These are phyloP conservation scores for Castanea sativa DNA, from an alignment of 306 rosid genomes.

Conservation along the genomic window DNA sequence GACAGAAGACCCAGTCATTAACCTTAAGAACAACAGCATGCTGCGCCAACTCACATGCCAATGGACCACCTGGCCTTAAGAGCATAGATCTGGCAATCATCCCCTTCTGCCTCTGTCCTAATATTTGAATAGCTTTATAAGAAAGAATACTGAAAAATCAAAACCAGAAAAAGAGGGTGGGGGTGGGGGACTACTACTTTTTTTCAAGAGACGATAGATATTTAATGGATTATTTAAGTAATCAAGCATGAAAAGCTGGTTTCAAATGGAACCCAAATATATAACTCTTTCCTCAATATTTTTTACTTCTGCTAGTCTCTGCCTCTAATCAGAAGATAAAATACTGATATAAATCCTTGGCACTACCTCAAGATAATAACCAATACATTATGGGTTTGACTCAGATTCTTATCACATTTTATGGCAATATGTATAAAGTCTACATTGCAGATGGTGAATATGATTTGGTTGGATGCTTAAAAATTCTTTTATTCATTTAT, in stretches of 20 bases:
- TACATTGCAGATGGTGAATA: too few relatives aligned
- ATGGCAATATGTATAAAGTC: background rate
- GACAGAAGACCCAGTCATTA: slow-evolving; percentile 97
- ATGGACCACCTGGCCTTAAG: slow-evolving; percentile 76
- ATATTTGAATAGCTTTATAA: slow-evolving; percentile 47
- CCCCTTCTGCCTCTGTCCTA: slow-evolving; percentile 97
- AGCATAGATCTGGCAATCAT: slow-evolving; percentile 82
- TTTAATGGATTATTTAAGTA: background rate
- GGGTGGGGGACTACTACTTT: background rate
- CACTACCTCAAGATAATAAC: background rate
- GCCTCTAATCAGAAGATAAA: slow-evolving; percentile 6
- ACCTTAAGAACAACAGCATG: slow-evolving; percentile 84
- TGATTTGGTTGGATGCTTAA: too few relatives aligned
- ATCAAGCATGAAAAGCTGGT: slow-evolving; percentile 5
- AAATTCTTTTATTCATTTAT: background rate
- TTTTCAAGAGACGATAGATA: background rate
- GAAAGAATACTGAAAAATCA: slow-evolving; percentile 20
- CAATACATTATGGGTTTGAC: background rate
- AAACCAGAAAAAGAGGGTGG: background rate
- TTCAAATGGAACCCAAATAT: background rate
- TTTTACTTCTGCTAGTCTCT: background rate
- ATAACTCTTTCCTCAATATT: background rate
- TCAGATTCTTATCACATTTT: background rate
- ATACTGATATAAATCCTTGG: background rate
- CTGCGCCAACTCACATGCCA: slow-evolving; percentile 75